A percentile compares a stretch with the other conserved stretches of the same genome.
phyloP scores from a whole-genome alignment of 2,329 filamentous ascomycete species.

The Samsoniella hepiali region DNA sequence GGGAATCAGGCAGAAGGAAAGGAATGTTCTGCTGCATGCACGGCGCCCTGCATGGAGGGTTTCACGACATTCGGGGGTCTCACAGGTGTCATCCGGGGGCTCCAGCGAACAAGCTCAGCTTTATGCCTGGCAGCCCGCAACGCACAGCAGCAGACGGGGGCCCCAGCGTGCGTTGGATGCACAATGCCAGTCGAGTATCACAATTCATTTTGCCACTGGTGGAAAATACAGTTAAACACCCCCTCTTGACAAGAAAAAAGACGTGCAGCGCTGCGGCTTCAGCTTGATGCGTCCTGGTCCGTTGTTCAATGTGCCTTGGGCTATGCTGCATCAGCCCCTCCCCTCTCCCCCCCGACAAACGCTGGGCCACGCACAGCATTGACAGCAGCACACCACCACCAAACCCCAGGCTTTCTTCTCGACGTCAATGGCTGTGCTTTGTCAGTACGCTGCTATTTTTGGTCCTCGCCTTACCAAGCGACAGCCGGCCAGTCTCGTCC shows the following conservation, averaged over 20 bases:
- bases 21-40: conserved; percentile 2
- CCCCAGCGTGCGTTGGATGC: neutral
- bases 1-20: neutral
- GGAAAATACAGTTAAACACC: neutral
- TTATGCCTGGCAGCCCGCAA: conserved; percentile 7
- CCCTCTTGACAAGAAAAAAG: neutral
- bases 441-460: conserved; percentile 13
- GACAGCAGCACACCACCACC: neutral
- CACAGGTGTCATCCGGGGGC: neutral
- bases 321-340: neutral
- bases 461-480: conserved; percentile 9
- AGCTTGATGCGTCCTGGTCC: neutral
- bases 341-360: neutral
- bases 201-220: neutral
- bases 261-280: neutral
- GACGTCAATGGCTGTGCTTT: conserved; percentile 6
- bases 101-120: conserved; percentile 15
- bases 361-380: neutral
- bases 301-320: neutral
- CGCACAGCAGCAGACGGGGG: neutral
- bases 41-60: neutral
- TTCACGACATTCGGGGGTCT: neutral
- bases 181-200: conserved; percentile 1
- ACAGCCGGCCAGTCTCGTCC: conserved; percentile 2
- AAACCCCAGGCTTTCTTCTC: neutral